Evolutionary conservation across 352 stramenopile species (phyloP), one percentile per base, ranked within the genome.

Genomic region (Thraustochytrium sp.): DNA sequence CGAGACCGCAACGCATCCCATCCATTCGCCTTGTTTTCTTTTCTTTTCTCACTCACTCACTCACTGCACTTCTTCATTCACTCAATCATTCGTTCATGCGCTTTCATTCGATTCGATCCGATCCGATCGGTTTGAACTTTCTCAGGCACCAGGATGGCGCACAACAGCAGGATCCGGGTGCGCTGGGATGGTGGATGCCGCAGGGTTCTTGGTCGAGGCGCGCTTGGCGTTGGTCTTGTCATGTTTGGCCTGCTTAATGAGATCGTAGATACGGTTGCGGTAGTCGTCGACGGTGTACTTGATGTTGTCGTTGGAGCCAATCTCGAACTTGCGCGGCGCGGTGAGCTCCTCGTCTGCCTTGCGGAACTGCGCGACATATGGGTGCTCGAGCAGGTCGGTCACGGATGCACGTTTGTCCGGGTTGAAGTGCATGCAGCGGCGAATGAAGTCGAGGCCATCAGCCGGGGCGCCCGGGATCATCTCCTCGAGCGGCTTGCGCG

Each of bases 351-450:
- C 91, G 85, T 97, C 95, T n/a, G 94, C 90, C 80, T 97, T 95
- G 88, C 98, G 94, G 86, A 98, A 98, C 84, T 97, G 92, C 26
- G 92, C 89, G 48, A 98, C 92, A 86, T 96, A 98, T 48, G 93
- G 89, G 82, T 98, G 94, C 82, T 93, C 92, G 82, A 98, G 87
- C 16, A 94, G 92, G 34, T 94, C 91, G 38, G 91, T 89, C 18
- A 91, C 91, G 31, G 92, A 89, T 40, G 96, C 93, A 51, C 95
- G 90, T 85, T 97, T 96, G 55, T 86, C 90, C 8, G 94, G 94
- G 86, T 97, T 93, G 85, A 98, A 97, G 88, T 95, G 85, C 54
- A 96, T 93, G 86, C 91, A 95, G 78, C 93, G 90, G 34, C 89
- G 89, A 72, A 97, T 96, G 48, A 97, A 88, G 82, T 97, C 93